Evolutionary conservation across 305 asterid species (phyloP), one percentile per base, ranked within the genome.

Genomic region (Striga hermonthica): DNA sequence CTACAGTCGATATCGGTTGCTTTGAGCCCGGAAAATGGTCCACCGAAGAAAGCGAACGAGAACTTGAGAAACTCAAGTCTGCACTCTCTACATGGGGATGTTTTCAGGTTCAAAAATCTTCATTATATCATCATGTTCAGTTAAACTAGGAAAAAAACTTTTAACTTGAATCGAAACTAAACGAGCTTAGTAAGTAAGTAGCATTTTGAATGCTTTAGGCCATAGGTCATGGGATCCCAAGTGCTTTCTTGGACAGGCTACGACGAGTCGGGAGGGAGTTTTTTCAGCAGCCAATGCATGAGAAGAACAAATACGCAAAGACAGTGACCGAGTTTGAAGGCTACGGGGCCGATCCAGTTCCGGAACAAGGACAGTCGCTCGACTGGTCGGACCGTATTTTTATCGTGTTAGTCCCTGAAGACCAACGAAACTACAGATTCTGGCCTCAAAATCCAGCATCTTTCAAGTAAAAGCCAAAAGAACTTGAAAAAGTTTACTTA

Each of bases 271-370:
- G 78, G 5, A 67, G 79, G 67, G 83, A 79, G 37, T 84, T 84
- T 62, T 84, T 84, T 55, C 52, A 68, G n/a, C 82, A 63, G 67
- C 74, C 82, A 22, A 71, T 73, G 82, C 81, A 81, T 35, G 90
- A 84, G 77, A 84, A 84, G 71, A 76, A 71, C 36, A 79, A 73
- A 60, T 79, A 77, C 56, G 83, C 78, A 12, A 84, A 84, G 78
- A 44, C 69, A 34, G 75, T 84, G 47, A 35, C 57, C 3, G 85
- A 84, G 0, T 75, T 84, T 28, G 71, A 81, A 69, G 90, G 86
- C 9, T 84, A 84, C 62, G 90, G 86, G 69, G 90, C 81, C 58
- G 90, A 84, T 54, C 90, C 90, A 1, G 81, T 74, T 34, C 86
- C 90, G 0, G 86, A 81, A 70, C 70, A 81, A 64, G 90, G 83